Conservation (phyloP, 441 rosid species). For the Daphne laureola region DNA sequence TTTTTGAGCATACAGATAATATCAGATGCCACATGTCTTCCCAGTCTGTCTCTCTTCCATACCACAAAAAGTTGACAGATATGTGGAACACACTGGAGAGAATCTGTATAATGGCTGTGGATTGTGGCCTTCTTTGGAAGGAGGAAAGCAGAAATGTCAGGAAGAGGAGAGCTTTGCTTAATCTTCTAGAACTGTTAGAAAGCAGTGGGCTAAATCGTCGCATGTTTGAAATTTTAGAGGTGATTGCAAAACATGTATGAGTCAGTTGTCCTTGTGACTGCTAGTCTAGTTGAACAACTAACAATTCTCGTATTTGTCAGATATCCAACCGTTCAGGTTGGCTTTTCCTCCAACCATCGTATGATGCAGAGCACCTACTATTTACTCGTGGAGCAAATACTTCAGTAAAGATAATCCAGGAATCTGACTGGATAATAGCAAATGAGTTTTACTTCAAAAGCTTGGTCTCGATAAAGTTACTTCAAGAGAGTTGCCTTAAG, state of each 20-base stretch:
- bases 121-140: conserved; percentile 68
- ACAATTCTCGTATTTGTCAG: conserved; percentile 25
- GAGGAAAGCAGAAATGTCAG: conserved; percentile 46
- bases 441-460: conserved; percentile 83
- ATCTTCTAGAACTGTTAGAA: conserved; percentile 73
- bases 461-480: conserved; percentile 65
- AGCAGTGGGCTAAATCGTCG: conserved; percentile 73
- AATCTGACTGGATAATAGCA: conserved; percentile 51
- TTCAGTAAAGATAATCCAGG: conserved; percentile 16
- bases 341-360: conserved; percentile 70
- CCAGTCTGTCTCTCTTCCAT: conserved; percentile 22
- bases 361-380: conserved; percentile 62
- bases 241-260: conserved; percentile 10
- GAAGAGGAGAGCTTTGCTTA: conserved; percentile 72
- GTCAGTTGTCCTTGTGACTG: too few relatives aligned
- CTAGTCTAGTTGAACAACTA: conserved; percentile 6
- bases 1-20: conserved; percentile 33
- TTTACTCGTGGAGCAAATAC: conserved; percentile 21
- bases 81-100: conserved; percentile 47
- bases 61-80: conserved; percentile 45
- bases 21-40: conserved; percentile 16
- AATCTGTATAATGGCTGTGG: conserved; percentile 34
- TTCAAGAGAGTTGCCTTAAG: conserved; percentile 56
- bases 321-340: conserved; percentile 44
- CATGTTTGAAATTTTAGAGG: conserved; percentile 65